phyloP scores from a whole-genome alignment of 2,329 filamentous ascomycete genomes.

The Fusarium nygamai region DNA sequence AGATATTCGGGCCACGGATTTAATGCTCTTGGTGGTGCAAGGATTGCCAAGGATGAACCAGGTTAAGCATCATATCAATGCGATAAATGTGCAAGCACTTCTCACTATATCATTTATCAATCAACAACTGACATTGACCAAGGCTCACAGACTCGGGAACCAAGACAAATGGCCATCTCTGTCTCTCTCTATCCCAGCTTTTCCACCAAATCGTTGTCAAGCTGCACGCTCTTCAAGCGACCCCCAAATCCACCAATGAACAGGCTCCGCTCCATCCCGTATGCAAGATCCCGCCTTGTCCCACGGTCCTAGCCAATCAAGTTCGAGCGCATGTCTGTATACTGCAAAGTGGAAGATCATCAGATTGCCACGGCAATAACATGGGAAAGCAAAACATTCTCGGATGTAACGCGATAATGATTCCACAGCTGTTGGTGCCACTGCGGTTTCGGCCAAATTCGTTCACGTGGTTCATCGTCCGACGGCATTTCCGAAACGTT shows the following conservation, averaged over 20 bases:
- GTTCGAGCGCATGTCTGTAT: background rate
- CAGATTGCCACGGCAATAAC: constrained; percentile 19
- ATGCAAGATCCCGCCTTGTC: constrained; percentile 18
- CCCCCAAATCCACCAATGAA: background rate
- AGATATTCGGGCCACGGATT: background rate
- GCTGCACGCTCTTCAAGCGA: background rate
- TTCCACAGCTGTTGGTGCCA: background rate
- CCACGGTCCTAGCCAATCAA: background rate
- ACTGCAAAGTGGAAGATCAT: constrained; percentile 19
- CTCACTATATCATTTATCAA: background rate
- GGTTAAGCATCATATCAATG: background rate
- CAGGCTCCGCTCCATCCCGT: constrained; percentile 7
- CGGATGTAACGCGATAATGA: constrained; percentile 1
- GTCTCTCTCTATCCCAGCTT: background rate
- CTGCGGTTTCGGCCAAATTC: constrained; percentile 12
- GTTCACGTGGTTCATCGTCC: constrained; percentile 30
- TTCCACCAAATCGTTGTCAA: background rate
- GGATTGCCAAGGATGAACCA: background rate
- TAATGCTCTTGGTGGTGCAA: background rate
- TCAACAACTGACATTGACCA: no score
- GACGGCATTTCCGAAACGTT: constrained; percentile 13
- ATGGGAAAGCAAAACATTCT: background rate
- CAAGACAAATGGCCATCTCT: background rate
- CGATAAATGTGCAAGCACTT: background rate
- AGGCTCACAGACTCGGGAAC: background rate